Evolutionary conservation across 352 stramenopile species (phyloP), one percentile per base, ranked within the genome.

Genomic region (Globisporangium heterothallicum): DNA sequence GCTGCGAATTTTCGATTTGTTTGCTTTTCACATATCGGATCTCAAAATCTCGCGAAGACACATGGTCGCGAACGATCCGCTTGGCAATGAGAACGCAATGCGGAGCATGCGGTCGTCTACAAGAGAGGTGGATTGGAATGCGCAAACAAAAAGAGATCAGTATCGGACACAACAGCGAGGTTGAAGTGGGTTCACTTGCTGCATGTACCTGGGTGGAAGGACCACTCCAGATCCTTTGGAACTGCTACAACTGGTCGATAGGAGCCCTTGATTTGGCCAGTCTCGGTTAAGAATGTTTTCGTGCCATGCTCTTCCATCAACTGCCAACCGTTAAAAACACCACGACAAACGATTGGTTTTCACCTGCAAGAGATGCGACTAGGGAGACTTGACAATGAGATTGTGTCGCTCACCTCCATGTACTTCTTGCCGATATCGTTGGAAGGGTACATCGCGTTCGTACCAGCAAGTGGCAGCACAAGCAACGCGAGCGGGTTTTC

Each of bases 21-120:
- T 29, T 13, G 35, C 13, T 19, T 2, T 13, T 18, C 47, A 62
- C 49, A 91, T 46, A 53, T 86, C 63, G 8, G 53, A 68, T 34
- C 67, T 61, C 42, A 91, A 56, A 32, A 88, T 55, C 49, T 90
- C 74, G 22, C 82, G 82, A 9, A 92, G 60, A 51, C 76, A 87
- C 72, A 92, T 90, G 4, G 82, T 92, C 13, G 82, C 82, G 53
- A 90, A 92, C 18, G 66, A 83, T 3, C 82, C 82, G 35, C 65
- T 83, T 8, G 69, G 59, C 7, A 91, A 64, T 18, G 70, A 72
- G 40, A 92, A 89, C 44, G 68, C 66, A 32, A 82, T 65, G 53
- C n/a, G 71, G 25, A 16, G 45, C 59, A 52, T 29, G 18, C 19
- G 8, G 24, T 14, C 40, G 56, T 51, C 25, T 40, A 18, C 24